phyloP scores from a whole-genome alignment of 129 eudicot species.

The Mikania micrantha region DNA sequence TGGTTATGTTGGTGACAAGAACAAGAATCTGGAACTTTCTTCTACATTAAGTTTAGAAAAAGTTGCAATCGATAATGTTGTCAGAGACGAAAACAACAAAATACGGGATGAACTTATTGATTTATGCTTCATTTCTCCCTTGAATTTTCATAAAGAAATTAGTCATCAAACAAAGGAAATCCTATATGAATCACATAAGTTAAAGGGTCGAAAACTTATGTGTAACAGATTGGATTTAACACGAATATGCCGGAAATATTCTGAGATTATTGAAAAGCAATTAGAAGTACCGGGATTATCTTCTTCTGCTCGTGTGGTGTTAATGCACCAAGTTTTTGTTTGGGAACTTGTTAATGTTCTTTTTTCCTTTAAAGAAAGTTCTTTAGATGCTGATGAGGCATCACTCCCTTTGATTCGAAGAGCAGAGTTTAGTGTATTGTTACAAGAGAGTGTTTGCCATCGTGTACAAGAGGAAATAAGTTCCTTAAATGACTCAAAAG shows the following conservation, averaged over 20 bases:
- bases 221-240: constrained; percentile 43
- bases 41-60: constrained; percentile 67
- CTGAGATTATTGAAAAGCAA: constrained; percentile 66
- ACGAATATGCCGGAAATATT: constrained; percentile 66
- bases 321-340: constrained; percentile 82
- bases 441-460: constrained; percentile 86
- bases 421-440: constrained; percentile 91
- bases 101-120: constrained; percentile 54
- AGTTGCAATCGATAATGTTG: constrained; percentile 71
- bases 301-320: constrained; percentile 57
- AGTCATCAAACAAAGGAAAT: constrained; percentile 47
- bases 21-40: constrained; percentile 36
- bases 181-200: constrained; percentile 37
- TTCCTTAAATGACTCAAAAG: constrained; percentile 51
- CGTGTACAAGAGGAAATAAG: constrained; percentile 92
- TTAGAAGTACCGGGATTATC: constrained; percentile 69
- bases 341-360: constrained; percentile 95
- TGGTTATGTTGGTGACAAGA: constrained; percentile 47
- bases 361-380: constrained; percentile 57
- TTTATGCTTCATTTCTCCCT: constrained; percentile 55
- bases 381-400: constrained; percentile 51
- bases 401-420: constrained; percentile 78
- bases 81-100: constrained; percentile 65
- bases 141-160: constrained; percentile 64
- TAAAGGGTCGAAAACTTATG: constrained; percentile 65